Conservation (phyloP, 2,329 filamentous ascomycete species). For the Fusarium piperis region DNA sequence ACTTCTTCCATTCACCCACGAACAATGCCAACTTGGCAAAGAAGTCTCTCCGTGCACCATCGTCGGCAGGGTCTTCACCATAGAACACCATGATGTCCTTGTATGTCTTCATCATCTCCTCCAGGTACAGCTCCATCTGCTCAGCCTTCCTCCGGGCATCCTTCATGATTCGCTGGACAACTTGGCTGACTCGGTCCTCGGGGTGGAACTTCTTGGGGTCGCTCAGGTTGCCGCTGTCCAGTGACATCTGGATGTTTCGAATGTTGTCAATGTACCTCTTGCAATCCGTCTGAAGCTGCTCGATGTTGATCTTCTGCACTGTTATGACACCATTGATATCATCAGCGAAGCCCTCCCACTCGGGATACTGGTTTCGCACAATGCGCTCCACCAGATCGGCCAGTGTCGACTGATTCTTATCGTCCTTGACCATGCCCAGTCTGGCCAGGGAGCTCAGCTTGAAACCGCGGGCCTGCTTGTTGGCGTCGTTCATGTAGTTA, state of each 20-base stretch:
- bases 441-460: constrained; percentile 94
- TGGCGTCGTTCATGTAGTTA: constrained; percentile 99
- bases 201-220: constrained; percentile 98
- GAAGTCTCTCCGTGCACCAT: constrained; percentile 93
- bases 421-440: constrained; percentile 97
- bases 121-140: constrained; percentile 91
- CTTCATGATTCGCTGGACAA: constrained; percentile 95
- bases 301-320: constrained; percentile 92
- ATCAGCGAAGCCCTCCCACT: constrained; percentile 89
- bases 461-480: constrained; percentile 98
- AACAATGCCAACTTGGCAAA: constrained; percentile 93
- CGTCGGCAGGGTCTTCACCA: constrained; percentile 91
- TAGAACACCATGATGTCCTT: constrained; percentile 97
- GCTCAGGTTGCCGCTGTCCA: constrained; percentile 93
- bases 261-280: constrained; percentile 95
- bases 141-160: constrained; percentile 95
- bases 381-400: constrained; percentile 96
- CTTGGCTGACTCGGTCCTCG: constrained; percentile 90
- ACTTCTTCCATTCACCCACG: constrained; percentile 95
- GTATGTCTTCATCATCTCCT: constrained; percentile 91
- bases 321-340: constrained; percentile 84
- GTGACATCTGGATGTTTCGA: constrained; percentile 88
- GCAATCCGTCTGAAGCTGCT: constrained; percentile 87
- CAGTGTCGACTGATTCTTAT: constrained; percentile 97
- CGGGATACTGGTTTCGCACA: constrained; percentile 93